Evolutionary conservation across 768 basidiomycete species (phyloP).

Genomic region (Rhodotorula taiwanensis): DNA sequence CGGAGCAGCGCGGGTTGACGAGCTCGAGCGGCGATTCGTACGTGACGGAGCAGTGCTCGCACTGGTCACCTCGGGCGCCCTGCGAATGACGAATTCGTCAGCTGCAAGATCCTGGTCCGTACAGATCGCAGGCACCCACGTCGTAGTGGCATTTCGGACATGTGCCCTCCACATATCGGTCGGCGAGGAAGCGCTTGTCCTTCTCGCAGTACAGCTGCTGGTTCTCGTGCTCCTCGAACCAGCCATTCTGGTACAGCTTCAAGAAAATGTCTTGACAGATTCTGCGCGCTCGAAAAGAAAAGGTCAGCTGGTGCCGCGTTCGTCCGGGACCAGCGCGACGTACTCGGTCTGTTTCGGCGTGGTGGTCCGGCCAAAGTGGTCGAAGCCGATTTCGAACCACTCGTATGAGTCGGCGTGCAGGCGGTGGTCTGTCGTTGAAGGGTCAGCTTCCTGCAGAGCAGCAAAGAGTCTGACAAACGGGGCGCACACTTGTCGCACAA

Average conservation of each 20-base stretch:
- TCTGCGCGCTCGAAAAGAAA: not conserved
- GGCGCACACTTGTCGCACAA: conserved; percentile 37
- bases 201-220: conserved; percentile 92
- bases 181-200: conserved; percentile 68
- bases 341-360: conserved; percentile 72
- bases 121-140: conserved; percentile 49
- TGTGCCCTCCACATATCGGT: conserved; percentile 95
- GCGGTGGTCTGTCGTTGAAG: conserved; percentile 61
- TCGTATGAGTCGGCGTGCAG: conserved; percentile 88
- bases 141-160: conserved; percentile 89
- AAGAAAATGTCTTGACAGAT: conserved; percentile 84
- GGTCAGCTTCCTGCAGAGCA: conserved; percentile 14
- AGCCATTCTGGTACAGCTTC: conserved; percentile 69
- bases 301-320: conserved; percentile 46
- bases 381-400: conserved; percentile 97
- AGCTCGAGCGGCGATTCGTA: conserved; percentile 80
- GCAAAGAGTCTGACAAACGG: too few species aligned
- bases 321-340: not conserved
- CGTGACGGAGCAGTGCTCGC: conserved; percentile 85
- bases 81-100: conserved; percentile 40
- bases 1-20: conserved; percentile 86
- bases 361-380: conserved; percentile 92
- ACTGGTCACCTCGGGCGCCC: conserved; percentile 98
- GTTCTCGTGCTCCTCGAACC: conserved; percentile 72
- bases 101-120: too few species aligned